Conservation (phyloP, 192 early-diverging fungal species). For the Funneliformis mosseae region DNA sequence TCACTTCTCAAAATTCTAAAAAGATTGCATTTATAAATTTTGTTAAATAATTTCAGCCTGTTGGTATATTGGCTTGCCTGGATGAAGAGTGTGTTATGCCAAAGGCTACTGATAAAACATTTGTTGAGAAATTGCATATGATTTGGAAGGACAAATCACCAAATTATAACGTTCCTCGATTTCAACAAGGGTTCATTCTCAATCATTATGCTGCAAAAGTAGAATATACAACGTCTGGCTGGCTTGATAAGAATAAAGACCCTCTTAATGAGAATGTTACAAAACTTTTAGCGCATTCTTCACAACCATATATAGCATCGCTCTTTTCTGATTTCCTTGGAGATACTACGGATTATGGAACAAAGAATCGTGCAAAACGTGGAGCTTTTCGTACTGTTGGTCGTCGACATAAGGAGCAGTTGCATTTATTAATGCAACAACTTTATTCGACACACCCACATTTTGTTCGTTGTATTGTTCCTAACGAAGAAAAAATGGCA, state of each 20-base stretch:
- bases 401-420: slow-evolving; percentile 93
- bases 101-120: slow-evolving; percentile 91
- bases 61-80: slow-evolving; percentile 92
- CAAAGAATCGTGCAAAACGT: slow-evolving; percentile 64
- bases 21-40: background rate
- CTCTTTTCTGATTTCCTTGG: slow-evolving; percentile 84
- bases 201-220: slow-evolving; percentile 96
- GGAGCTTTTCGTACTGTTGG: slow-evolving; percentile 93
- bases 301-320: slow-evolving; percentile 73
- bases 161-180: slow-evolving; percentile 87
- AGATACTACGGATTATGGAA: slow-evolving; percentile 42
- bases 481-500: slow-evolving; percentile 88
- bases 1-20: background rate
- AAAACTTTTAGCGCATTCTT: slow-evolving; percentile 78
- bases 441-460: slow-evolving; percentile 92
- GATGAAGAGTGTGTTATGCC: slow-evolving; percentile 99
- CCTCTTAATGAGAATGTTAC: slow-evolving; percentile 96
- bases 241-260: slow-evolving; percentile 99
- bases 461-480: slow-evolving; percentile 98
- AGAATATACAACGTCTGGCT: slow-evolving; percentile 87
- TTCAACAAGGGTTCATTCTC: slow-evolving; percentile 87
- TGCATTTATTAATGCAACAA: slow-evolving; percentile 86
- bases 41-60: slow-evolving; percentile 56
- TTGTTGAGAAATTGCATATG: slow-evolving; percentile 87
- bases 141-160: slow-evolving; percentile 86